Percentiles rank a stretch among this genome's conserved stretches.
Conservation (phyloP, 169 alveolate species). For the Cryptosporidium sp. region DNA sequence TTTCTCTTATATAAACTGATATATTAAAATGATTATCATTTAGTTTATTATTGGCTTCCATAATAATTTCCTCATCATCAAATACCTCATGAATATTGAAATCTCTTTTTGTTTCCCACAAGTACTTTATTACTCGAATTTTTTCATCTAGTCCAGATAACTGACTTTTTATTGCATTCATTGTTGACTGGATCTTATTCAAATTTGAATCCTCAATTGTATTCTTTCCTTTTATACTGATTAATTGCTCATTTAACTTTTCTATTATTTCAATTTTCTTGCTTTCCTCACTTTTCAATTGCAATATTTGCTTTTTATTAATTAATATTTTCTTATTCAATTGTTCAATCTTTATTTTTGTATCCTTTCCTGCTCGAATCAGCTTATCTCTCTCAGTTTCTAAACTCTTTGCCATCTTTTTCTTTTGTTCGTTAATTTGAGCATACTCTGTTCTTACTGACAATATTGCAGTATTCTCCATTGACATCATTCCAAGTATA, state of each 20-base stretch:
- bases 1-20: constrained; percentile 11
- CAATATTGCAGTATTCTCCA: constrained; percentile 54
- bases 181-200: neutral
- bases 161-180: constrained; percentile 22
- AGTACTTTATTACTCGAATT: neutral
- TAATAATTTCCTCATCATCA: constrained; percentile 10
- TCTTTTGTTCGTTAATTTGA: constrained; percentile 16
- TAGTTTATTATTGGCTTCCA: neutral
- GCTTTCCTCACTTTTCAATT: constrained; percentile 12
- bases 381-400: constrained; percentile 14
- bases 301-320: constrained; percentile 2
- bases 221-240: neutral
- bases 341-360: constrained; percentile 12
- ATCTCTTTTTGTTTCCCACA: constrained; percentile 6
- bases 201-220: constrained; percentile 9
- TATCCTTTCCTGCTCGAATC: neutral
- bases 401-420: constrained; percentile 1
- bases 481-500: constrained; percentile 46
- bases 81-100: constrained; percentile 2
- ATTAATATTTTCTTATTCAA: constrained; percentile 22
- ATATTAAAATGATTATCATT: neutral
- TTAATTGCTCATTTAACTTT: constrained; percentile 6
- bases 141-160: constrained; percentile 19
- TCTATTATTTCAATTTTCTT: neutral
- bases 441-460: constrained; percentile 24